These are phyloP conservation scores for Tetraselmis striata DNA, from an alignment of 139 green algal species.

Conservation along the genomic window DNA sequence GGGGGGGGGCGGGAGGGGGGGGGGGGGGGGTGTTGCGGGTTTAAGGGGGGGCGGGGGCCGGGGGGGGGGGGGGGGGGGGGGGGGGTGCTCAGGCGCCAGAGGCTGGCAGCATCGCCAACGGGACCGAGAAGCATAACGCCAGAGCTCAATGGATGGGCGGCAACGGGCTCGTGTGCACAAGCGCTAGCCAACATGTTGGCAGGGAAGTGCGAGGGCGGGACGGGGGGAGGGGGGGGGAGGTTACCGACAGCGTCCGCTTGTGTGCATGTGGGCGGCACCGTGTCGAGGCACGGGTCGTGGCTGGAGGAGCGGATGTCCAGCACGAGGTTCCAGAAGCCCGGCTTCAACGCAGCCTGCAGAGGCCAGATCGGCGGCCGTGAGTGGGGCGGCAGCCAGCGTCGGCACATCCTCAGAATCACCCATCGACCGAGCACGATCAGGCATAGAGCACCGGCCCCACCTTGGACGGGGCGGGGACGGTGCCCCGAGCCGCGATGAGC, in stretches of 20 bases:
- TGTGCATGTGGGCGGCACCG: background rate
- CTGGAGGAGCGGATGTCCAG: conserved; percentile 13
- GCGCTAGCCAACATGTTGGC: too few species aligned
- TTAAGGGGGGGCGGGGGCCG: too few species aligned
- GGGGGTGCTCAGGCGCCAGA: too few species aligned
- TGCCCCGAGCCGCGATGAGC: background rate
- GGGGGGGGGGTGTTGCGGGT: too few species aligned
- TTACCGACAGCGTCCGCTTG: background rate
- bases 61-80: too few species aligned
- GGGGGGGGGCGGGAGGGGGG: too few species aligned
- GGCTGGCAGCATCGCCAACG: too few species aligned
- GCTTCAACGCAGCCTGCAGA: background rate
- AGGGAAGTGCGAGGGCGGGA: too few species aligned
- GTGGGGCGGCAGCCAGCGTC: background rate
- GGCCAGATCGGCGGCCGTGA: background rate
- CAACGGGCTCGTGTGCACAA: too few species aligned
- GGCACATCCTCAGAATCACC: background rate
- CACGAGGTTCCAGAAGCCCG: conserved; percentile 24
- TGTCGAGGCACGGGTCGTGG: conserved; percentile 5
- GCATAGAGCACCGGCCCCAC: conserved; percentile 1
- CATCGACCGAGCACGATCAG: background rate
- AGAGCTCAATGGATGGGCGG: too few species aligned
- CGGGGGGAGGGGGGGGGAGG: too few species aligned
- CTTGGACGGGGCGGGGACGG: background rate
- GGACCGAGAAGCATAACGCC: too few species aligned